Conservation (phyloP, 2,329 filamentous ascomycete genomes). For the Dactylellina drechsleri region DNA sequence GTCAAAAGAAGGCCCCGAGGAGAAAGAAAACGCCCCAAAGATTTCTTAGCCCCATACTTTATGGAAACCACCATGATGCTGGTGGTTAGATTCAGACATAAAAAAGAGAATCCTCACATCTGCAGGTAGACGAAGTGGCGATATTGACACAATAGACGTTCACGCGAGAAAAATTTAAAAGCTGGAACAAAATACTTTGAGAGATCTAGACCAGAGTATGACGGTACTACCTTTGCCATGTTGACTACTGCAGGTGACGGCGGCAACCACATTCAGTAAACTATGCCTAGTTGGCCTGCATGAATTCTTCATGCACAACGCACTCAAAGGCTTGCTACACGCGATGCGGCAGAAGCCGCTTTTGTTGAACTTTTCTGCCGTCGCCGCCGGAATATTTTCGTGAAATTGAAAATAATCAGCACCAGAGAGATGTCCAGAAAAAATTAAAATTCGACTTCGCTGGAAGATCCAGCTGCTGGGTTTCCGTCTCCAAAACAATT, state of each 20-base stretch:
- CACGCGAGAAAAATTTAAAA: background rate
- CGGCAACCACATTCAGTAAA: constrained; percentile 53
- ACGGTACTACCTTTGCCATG: constrained; percentile 21
- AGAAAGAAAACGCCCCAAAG: too few relatives aligned
- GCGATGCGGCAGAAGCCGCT: constrained; percentile 25
- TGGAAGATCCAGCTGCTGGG: constrained; percentile 13
- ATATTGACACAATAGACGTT: constrained; percentile 14
- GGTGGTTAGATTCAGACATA: too few relatives aligned
- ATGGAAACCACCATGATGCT: too few relatives aligned
- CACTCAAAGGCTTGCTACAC: constrained; percentile 27
- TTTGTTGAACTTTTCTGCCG: constrained; percentile 26
- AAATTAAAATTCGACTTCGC: too few relatives aligned
- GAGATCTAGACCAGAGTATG: constrained; percentile 20
- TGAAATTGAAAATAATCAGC: constrained; percentile 18
- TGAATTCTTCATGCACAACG: constrained; percentile 24
- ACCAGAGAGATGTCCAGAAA: background rate
- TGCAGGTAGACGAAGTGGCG: constrained; percentile 19
- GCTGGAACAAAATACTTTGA: background rate
- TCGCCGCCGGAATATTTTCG: constrained; percentile 36
- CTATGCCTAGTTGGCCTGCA: constrained; percentile 23
- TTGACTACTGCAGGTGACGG: constrained; percentile 42
- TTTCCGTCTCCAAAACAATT: constrained; percentile 3
- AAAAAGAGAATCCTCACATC: background rate
- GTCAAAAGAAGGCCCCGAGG: constrained; percentile 10
- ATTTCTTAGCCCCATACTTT: background rate